Percentiles rank a stretch among this genome's conserved stretches.
Conservation (phyloP, 176 grass and related monocot species). For the Paspalum vaginatum region DNA sequence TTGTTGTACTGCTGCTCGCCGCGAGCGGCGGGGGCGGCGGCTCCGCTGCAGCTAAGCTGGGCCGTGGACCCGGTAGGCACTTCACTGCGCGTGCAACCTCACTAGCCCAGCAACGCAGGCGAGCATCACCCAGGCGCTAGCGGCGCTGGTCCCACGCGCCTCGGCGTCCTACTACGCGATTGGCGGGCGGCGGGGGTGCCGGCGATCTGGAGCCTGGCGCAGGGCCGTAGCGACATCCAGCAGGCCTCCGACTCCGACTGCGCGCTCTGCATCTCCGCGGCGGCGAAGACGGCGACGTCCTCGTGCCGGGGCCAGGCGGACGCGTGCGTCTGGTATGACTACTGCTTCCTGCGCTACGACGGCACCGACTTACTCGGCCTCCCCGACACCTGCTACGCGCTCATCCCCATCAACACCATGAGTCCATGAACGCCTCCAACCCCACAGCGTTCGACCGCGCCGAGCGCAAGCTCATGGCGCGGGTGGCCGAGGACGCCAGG, state of each 20-base stretch:
- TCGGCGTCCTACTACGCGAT: slow-evolving; percentile 53
- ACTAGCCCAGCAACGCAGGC: slow-evolving; percentile 28
- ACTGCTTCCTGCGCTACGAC: slow-evolving; percentile 74
- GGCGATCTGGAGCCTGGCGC: slow-evolving; percentile 69
- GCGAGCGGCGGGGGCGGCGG: too few species aligned
- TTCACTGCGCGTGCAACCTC: slow-evolving; percentile 51
- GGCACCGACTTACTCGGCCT: slow-evolving; percentile 53
- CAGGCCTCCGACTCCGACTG: slow-evolving; percentile 62
- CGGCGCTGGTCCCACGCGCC: slow-evolving; percentile 48
- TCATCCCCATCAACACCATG: slow-evolving; percentile 66
- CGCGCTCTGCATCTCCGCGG: slow-evolving; percentile 43
- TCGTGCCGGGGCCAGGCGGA: slow-evolving; percentile 49
- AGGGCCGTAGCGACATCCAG: slow-evolving; percentile 76
- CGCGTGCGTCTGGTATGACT: slow-evolving; percentile 73
- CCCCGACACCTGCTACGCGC: slow-evolving; percentile 53
- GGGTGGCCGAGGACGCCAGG: slow-evolving; percentile 34
- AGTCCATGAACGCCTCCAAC: slow-evolving; percentile 64
- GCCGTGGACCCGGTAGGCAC: slow-evolving; percentile 53
- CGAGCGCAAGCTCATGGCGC: slow-evolving; percentile 47
- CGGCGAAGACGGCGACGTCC: background rate
- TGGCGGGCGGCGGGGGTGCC: slow-evolving; percentile 23
- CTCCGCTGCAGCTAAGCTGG: background rate
- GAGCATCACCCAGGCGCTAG: slow-evolving; percentile 60
- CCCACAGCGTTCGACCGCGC: slow-evolving; percentile 50
- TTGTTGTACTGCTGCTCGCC: background rate